These are phyloP conservation scores for Hylodesmum podocarpum DNA, from an alignment of 306 rosid species.

Conservation along the genomic window DNA sequence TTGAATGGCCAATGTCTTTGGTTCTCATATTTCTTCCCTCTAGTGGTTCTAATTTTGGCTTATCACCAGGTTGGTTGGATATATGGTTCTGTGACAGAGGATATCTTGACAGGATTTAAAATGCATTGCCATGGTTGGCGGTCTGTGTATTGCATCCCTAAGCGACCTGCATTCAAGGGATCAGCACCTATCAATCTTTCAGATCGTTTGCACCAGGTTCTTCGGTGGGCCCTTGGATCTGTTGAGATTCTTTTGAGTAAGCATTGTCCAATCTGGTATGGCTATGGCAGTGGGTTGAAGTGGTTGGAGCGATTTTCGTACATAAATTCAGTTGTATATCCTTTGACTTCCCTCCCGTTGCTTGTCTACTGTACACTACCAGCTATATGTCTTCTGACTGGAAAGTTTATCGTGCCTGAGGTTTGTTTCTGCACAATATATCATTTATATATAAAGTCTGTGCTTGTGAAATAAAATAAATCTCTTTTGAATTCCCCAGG, in stretches of 20 bases:
- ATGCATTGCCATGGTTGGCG: constrained; percentile 99
- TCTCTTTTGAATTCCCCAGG: not conserved
- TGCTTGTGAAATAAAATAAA: not conserved
- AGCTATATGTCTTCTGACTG: constrained; percentile 91
- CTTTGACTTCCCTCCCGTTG: constrained; percentile 90
- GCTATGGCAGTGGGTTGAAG: constrained; percentile 90
- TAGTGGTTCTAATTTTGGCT: constrained; percentile 23
- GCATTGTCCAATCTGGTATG: constrained; percentile 96
- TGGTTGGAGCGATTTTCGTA: constrained; percentile 84
- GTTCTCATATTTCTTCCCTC: constrained; percentile 10
- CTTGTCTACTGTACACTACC: constrained; percentile 88
- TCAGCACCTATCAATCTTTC: constrained; percentile 97
- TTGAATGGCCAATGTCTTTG: not conserved
- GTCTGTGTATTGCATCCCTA: constrained; percentile 94
- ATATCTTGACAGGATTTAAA: constrained; percentile 97
- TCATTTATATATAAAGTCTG: not conserved
- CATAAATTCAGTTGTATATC: constrained; percentile 90
- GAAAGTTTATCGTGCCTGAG: constrained; percentile 95
- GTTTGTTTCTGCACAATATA: constrained; percentile 27
- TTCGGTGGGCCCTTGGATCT: constrained; percentile 97
- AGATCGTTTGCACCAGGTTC: constrained; percentile 95
- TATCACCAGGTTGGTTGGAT: constrained; percentile 92
- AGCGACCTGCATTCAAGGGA: constrained; percentile 89
- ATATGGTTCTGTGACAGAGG: constrained; percentile 97
- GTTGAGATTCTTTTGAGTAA: constrained; percentile 93